Conservation (phyloP, 176 grass and related monocot genomes). For the Cenchrus purpureus region DNA sequence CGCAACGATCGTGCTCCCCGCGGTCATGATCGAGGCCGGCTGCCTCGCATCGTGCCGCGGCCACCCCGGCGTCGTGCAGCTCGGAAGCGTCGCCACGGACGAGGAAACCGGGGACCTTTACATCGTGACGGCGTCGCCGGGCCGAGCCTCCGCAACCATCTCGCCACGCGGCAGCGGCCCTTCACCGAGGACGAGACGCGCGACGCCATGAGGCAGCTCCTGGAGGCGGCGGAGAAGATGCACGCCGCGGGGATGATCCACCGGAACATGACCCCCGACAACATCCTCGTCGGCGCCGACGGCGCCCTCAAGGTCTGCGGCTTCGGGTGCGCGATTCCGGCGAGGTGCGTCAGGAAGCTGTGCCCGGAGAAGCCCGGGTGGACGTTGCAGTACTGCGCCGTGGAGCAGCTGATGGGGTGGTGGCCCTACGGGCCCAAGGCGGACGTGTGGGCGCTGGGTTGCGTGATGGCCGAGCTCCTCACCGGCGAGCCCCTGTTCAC, state of each 20-base stretch:
- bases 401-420: neutral
- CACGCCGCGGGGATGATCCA: conserved; percentile 20
- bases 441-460: conserved; percentile 17
- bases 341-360: neutral
- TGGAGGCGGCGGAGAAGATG: neutral
- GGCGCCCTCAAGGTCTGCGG: conserved; percentile 43
- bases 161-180: neutral
- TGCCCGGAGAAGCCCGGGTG: neutral
- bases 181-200: neutral
- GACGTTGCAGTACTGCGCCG: neutral
- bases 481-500: conserved; percentile 24
- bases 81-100: neutral
- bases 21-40: neutral
- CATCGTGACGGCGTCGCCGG: neutral
- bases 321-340: conserved; percentile 20
- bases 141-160: neutral
- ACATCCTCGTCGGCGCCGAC: conserved; percentile 17
- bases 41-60: neutral
- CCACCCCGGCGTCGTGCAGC: neutral
- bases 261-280: conserved; percentile 42
- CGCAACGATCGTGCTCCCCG: neutral
- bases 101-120: neutral
- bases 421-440: neutral
- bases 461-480: conserved; percentile 10
- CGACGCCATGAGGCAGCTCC: neutral